Evolutionary conservation across 106 monocot genomes (phyloP).

Genomic region (Posidonia australis): DNA sequence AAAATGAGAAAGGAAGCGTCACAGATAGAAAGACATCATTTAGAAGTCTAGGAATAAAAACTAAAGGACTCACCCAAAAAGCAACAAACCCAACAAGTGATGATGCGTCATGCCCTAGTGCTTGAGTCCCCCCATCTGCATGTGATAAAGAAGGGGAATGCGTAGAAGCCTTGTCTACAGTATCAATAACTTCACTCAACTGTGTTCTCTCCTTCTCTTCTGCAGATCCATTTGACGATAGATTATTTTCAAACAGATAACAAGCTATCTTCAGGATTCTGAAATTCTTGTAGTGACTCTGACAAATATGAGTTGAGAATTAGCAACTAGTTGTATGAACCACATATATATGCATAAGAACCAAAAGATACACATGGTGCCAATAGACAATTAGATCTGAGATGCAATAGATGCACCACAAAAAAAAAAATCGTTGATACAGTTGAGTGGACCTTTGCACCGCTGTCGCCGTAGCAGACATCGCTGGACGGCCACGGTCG

Average conservation of each 20-base stretch:
- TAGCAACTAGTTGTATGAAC: too few species aligned
- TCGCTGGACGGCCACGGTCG: too few species aligned
- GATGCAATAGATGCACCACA: too few species aligned
- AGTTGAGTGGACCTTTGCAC: too few species aligned
- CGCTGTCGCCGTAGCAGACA: too few species aligned
- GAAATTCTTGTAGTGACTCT: too few species aligned
- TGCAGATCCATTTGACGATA: slow-evolving; percentile 13
- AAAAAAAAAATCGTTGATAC: too few species aligned
- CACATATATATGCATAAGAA: too few species aligned
- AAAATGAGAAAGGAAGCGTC: neutral
- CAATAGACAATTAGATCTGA: too few species aligned
- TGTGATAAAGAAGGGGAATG: slow-evolving; percentile 1
- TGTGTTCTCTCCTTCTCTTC: slow-evolving; percentile 7
- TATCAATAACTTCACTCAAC: neutral
- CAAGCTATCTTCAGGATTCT: slow-evolving; percentile 9
- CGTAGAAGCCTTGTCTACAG: neutral
- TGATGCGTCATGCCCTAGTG: slow-evolving; percentile 7
- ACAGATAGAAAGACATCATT: neutral
- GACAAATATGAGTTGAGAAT: too few species aligned
- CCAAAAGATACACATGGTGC: too few species aligned
- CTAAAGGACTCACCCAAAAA: slow-evolving; percentile 16
- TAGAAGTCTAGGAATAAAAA: neutral
- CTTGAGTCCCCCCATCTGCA: neutral
- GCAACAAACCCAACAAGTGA: slow-evolving; percentile 13
- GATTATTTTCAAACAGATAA: slow-evolving; percentile 3